Base-by-base conservation (phyloP, 345 rosid genomes). In the Euphorbia peplus region DNA sequence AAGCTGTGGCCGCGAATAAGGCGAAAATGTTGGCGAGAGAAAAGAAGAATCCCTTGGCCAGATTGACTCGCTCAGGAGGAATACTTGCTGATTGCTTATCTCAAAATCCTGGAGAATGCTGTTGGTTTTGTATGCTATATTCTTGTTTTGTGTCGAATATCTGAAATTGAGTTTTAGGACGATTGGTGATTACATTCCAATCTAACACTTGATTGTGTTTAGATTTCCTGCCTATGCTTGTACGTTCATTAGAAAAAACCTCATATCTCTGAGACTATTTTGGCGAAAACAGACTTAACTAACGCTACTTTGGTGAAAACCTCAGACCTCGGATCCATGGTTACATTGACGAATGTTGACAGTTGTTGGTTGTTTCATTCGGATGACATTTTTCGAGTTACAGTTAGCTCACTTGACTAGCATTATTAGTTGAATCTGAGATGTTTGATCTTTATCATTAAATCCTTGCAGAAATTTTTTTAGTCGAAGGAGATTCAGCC, bases 401-500 rank as follows among this genome's bases (percentile, higher is more conserved):
- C 21, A 70, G n/a, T 51, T 35, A 52, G 41, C 15, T 62, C 13
- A 35, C 66, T 42, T 58, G 28, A 58, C 19, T 41, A 24, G 7
- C n/a, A 16, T 41, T 64, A 12, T 61, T 52, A 35, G 0, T 69
- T 60, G n/a, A 7, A 25, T 24, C 22, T 2, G 11, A 47, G 50
- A 28, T 67, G 5, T 65, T 35, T 37, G 39, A 68, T 28, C 5
- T 54, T 25, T 62, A 10, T 53, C 18, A 18, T 46, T 63, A 32
- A 47, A 66, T 68, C 22, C 61, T 64, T 81, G 60, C 84, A 95
- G 99, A 95, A 78, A 95, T 95, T 72, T 95, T 95, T 72, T 90
- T 95, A 66, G 99, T 95, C 5, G 99, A 95, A 79, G 99, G 99
- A 57, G 98, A 95, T 79, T 95, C 99, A 46, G 99, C 99, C 50